Evolutionary conservation across 169 alveolate species (phyloP).

Genomic region (Cryptosporidium baileyi): DNA sequence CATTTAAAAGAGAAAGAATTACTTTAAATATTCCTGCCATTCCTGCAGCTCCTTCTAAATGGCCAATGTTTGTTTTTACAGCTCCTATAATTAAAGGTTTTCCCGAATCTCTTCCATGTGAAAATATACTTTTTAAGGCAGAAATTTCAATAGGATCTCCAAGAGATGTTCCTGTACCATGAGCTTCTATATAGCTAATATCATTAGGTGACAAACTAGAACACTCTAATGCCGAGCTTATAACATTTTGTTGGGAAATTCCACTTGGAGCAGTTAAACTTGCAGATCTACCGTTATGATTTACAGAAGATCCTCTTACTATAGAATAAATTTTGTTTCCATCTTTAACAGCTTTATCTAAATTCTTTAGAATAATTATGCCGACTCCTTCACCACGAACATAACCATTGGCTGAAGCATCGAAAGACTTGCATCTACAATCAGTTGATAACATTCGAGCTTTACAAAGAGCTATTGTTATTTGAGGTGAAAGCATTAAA

Average conservation of each 20-base stretch:
- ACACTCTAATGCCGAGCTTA: constrained; percentile 74
- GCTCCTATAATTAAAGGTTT: constrained; percentile 82
- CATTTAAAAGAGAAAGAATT: constrained; percentile 72
- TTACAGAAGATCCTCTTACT: constrained; percentile 77
- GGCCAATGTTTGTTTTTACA: constrained; percentile 83
- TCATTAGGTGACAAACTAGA: constrained; percentile 73
- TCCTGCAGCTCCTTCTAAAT: constrained; percentile 84
- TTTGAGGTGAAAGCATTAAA: constrained; percentile 81
- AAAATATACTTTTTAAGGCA: constrained; percentile 75
- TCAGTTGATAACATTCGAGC: constrained; percentile 80
- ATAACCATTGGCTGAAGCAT: constrained; percentile 81
- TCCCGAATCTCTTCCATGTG: constrained; percentile 71
- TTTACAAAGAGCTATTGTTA: constrained; percentile 81
- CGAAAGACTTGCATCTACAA: constrained; percentile 81
- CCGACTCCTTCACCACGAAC: constrained; percentile 82
- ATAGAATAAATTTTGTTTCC: constrained; percentile 69
- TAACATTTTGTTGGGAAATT: constrained; percentile 79
- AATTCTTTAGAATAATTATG: constrained; percentile 72
- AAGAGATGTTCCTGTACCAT: constrained; percentile 81
- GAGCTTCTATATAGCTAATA: constrained; percentile 76
- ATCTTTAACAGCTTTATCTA: constrained; percentile 70
- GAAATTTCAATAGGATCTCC: constrained; percentile 82
- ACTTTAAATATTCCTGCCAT: constrained; percentile 79
- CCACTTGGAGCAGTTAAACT: constrained; percentile 81
- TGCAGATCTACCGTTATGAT: constrained; percentile 81